Conservation (phyloP, 2,329 filamentous ascomycete species). For the Westerdykella aurantiaca region DNA sequence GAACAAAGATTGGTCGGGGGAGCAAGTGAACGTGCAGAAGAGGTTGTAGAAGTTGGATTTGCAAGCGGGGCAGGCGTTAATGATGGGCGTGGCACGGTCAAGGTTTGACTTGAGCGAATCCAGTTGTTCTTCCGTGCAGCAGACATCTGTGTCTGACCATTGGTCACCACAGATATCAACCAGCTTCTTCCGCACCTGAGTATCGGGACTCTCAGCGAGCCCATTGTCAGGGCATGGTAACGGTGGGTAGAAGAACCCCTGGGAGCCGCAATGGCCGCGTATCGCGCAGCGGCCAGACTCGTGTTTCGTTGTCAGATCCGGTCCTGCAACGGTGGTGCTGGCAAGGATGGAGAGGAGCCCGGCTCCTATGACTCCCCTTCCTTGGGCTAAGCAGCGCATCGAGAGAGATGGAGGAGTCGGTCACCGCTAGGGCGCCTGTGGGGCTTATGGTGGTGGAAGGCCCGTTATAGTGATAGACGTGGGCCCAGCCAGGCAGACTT, state of each 20-base stretch:
- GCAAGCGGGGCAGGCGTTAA: constrained; percentile 91
- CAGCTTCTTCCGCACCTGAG: constrained; percentile 67
- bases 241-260: constrained; percentile 82
- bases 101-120: constrained; percentile 76
- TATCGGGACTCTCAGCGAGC: constrained; percentile 66
- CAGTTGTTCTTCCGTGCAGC: constrained; percentile 78
- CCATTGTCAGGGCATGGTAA: constrained; percentile 92
- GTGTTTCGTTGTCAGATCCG: constrained; percentile 52
- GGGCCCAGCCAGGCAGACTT: no score
- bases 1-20: constrained; percentile 91
- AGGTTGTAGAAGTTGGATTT: constrained; percentile 98
- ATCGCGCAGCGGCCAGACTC: constrained; percentile 87
- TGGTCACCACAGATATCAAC: constrained; percentile 80
- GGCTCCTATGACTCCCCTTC: constrained; percentile 20
- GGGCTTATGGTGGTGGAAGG: not conserved
- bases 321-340: constrained; percentile 21
- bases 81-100: constrained; percentile 78
- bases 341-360: constrained; percentile 26
- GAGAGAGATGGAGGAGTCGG: not conserved
- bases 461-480: no score
- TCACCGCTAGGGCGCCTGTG: constrained; percentile 12
- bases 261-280: constrained; percentile 83
- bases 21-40: constrained; percentile 98
- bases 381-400: constrained; percentile 16
- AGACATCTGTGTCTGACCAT: constrained; percentile 79